Evolutionary conservation across 306 rosid genomes (phyloP).

Genomic region (Adenanthera pavonina): DNA sequence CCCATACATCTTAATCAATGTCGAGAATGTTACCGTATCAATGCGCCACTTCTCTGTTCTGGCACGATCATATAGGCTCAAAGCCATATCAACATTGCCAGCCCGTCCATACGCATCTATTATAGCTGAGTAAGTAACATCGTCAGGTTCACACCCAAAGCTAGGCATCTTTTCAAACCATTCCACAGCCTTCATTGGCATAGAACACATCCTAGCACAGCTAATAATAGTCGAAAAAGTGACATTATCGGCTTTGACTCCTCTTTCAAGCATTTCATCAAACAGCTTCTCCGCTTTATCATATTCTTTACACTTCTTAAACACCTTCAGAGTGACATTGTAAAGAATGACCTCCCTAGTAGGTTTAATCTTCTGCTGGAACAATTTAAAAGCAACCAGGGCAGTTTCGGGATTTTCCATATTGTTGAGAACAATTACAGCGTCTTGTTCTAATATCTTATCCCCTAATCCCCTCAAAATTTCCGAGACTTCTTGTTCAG

Average conservation of each 20-base stretch:
- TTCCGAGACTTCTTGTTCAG: constrained; percentile 47
- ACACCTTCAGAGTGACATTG: constrained; percentile 74
- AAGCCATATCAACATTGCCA: constrained; percentile 75
- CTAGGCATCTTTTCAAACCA: constrained; percentile 83
- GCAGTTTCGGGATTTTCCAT: constrained; percentile 66
- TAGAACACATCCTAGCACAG: constrained; percentile 61
- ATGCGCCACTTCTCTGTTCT: constrained; percentile 78
- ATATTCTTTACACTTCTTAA: constrained; percentile 58
- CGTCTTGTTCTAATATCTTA: constrained; percentile 55
- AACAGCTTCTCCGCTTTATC: constrained; percentile 83
- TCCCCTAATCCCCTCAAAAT: constrained; percentile 54
- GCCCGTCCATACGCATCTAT: constrained; percentile 77
- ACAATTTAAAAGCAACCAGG: constrained; percentile 56
- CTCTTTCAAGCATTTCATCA: constrained; percentile 76
- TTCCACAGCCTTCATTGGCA: constrained; percentile 72
- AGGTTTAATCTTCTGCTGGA: constrained; percentile 47
- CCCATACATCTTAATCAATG: constrained; percentile 78
- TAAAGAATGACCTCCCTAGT: constrained; percentile 58
- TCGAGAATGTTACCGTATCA: constrained; percentile 59
- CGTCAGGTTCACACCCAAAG: constrained; percentile 68
- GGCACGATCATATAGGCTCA: constrained; percentile 74
- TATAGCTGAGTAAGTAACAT: constrained; percentile 62
- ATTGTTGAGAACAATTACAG: constrained; percentile 60
- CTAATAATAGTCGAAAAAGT: constrained; percentile 79
- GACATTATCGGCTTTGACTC: constrained; percentile 64